Conservation (phyloP, 1,284 basidiomycete genomes). For the Tilletia setariae region DNA sequence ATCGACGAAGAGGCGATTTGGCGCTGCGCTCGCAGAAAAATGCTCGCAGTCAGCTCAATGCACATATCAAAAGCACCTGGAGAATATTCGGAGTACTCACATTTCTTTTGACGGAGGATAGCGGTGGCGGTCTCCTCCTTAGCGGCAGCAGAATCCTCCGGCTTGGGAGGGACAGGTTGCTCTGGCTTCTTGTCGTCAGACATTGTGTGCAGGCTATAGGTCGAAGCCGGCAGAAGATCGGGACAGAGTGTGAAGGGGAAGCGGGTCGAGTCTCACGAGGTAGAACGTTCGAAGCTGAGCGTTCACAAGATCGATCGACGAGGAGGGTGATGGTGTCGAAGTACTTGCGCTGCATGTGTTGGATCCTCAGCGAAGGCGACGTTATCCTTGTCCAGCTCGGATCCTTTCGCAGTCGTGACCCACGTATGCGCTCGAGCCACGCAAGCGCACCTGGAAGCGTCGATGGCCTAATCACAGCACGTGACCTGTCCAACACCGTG, state of each 20-base stretch:
- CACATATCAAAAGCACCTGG: not conserved
- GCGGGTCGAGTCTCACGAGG: not conserved
- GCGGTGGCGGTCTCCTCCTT: constrained; percentile 51
- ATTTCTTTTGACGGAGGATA: constrained; percentile 50
- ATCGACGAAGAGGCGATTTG: constrained; percentile 53
- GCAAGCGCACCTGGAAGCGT: constrained; percentile 6
- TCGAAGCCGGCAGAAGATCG: no score
- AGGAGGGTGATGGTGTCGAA: no score
- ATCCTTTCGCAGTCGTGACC: no score
- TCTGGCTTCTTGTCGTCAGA: constrained; percentile 8
- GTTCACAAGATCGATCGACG: no score
- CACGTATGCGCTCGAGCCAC: not conserved
- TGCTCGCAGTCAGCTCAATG: no score
- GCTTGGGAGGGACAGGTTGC: not conserved
- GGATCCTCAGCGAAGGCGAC: no score
- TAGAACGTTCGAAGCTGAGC: no score
- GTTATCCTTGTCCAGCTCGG: no score
- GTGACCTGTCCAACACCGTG: not conserved
- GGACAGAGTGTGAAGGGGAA: no score
- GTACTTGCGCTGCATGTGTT: no score
- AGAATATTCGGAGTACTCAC: no score
- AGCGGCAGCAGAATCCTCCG: constrained; percentile 17
- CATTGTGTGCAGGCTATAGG: not conserved
- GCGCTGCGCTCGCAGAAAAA: constrained; percentile 22
- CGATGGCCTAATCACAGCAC: not conserved